Evolutionary conservation across 768 basidiomycete species (phyloP).

Genomic region (Chalciporus pseudorubinellus): DNA sequence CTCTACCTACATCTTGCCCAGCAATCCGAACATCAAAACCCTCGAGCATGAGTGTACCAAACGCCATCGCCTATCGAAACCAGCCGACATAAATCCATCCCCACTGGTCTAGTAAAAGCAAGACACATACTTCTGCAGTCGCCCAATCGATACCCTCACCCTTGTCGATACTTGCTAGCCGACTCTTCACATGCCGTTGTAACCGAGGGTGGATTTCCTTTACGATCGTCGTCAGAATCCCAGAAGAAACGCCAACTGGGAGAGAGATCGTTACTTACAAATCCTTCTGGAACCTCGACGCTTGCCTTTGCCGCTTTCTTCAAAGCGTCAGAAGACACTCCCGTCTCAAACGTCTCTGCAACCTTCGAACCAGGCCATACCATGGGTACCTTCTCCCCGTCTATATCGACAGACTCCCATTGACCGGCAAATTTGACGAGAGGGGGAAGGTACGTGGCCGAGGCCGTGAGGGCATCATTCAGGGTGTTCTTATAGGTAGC

Average conservation of each 20-base stretch:
- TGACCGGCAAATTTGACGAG: constrained; percentile 60
- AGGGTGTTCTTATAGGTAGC: constrained; percentile 59
- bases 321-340: constrained; percentile 53
- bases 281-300: constrained; percentile 54
- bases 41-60: constrained; percentile 81
- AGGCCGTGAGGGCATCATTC: constrained; percentile 54
- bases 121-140: constrained; percentile 68
- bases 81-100: background rate
- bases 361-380: constrained; percentile 59
- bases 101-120: background rate
- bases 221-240: background rate
- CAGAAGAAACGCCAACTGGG: background rate
- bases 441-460: constrained; percentile 46
- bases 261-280: constrained; percentile 48
- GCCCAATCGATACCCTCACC: constrained; percentile 85
- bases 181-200: constrained; percentile 73
- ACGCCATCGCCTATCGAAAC: constrained; percentile 67
- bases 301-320: constrained; percentile 64
- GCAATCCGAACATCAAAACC: constrained; percentile 85
- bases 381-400: constrained; percentile 22
- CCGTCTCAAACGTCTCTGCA: constrained; percentile 65
- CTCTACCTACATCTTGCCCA: constrained; percentile 90
- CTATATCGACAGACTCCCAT: constrained; percentile 46
- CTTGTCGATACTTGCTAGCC: constrained; percentile 64
- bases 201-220: constrained; percentile 80